A percentile compares a stretch with the other conserved stretches of the same genome.
Conservation (phyloP, 192 early-diverging fungal species). For the Podila minutissima region DNA sequence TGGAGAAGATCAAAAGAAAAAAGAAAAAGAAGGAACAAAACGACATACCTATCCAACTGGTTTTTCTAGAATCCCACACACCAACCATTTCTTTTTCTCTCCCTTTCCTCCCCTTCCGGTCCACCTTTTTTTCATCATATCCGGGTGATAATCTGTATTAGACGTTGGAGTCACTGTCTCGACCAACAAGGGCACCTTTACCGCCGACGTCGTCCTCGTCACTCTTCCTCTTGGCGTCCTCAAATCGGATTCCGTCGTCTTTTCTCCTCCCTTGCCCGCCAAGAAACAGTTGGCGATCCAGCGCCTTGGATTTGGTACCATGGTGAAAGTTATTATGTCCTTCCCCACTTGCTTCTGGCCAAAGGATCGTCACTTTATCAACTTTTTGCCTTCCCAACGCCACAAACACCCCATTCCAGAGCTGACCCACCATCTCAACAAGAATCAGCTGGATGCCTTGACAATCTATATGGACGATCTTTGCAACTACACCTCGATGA, state of each 20-base stretch:
- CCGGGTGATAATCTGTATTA: neutral
- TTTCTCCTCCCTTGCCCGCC: slow-evolving; percentile 53
- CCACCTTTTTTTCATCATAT: neutral
- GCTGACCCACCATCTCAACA: slow-evolving; percentile 38
- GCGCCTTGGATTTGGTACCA: slow-evolving; percentile 54
- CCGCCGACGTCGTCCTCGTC: slow-evolving; percentile 51
- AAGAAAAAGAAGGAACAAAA: neutral
- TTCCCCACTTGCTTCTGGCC: slow-evolving; percentile 51
- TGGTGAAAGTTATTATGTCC: slow-evolving; percentile 52
- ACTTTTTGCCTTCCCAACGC: slow-evolving; percentile 43
- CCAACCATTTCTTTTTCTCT: neutral
- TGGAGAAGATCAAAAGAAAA: neutral
- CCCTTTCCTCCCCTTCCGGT: neutral
- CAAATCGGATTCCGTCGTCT: slow-evolving; percentile 38
- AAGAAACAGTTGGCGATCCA: slow-evolving; percentile 44
- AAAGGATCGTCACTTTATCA: slow-evolving; percentile 43
- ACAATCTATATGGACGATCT: slow-evolving; percentile 42
- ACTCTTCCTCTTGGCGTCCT: slow-evolving; percentile 60
- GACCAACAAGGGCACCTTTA: slow-evolving; percentile 39
- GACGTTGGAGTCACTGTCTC: slow-evolving; percentile 23
- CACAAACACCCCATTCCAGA: slow-evolving; percentile 29
- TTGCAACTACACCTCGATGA: slow-evolving; percentile 46
- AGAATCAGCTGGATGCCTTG: slow-evolving; percentile 38
- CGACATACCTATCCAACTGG: too few relatives aligned
- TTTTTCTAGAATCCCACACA: neutral